phyloP scores from a whole-genome alignment of 176 grass and related monocot species.

The Bolboschoenus planiculmis region DNA sequence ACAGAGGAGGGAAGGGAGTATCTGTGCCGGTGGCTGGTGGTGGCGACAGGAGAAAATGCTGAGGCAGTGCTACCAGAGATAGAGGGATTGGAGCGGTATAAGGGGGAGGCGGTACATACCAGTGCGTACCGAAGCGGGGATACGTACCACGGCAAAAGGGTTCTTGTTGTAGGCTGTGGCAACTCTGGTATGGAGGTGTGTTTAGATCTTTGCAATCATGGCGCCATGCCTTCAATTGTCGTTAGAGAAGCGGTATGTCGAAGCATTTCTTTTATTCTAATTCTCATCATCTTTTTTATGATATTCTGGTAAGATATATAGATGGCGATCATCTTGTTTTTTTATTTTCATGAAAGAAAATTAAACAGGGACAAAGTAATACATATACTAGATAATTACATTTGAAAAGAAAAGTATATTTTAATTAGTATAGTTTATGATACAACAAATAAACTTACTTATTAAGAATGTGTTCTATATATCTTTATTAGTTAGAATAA shows the following conservation, averaged over 20 bases:
- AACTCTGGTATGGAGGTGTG: slow-evolving; percentile 89
- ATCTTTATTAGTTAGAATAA: no score
- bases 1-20: slow-evolving; percentile 36
- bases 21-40: slow-evolving; percentile 58
- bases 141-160: slow-evolving; percentile 38
- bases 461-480: not conserved
- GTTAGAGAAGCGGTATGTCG: slow-evolving; percentile 64
- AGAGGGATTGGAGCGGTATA: slow-evolving; percentile 37
- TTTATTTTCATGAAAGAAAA: not conserved
- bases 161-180: slow-evolving; percentile 77
- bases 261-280: not conserved
- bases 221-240: slow-evolving; percentile 65
- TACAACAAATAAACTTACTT: not conserved
- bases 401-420: not conserved
- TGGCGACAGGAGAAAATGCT: slow-evolving; percentile 86
- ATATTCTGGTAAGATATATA: not conserved
- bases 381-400: not conserved
- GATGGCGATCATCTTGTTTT: not conserved
- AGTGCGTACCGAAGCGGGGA: slow-evolving; percentile 59
- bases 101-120: slow-evolving; percentile 55
- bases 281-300: not conserved
- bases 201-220: slow-evolving; percentile 68
- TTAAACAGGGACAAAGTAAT: not conserved
- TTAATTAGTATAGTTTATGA: not conserved
- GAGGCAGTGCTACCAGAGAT: slow-evolving; percentile 66